Base-by-base conservation (phyloP, 805 yeast species). In the Saccharomycopsis fibuligera region DNA sequence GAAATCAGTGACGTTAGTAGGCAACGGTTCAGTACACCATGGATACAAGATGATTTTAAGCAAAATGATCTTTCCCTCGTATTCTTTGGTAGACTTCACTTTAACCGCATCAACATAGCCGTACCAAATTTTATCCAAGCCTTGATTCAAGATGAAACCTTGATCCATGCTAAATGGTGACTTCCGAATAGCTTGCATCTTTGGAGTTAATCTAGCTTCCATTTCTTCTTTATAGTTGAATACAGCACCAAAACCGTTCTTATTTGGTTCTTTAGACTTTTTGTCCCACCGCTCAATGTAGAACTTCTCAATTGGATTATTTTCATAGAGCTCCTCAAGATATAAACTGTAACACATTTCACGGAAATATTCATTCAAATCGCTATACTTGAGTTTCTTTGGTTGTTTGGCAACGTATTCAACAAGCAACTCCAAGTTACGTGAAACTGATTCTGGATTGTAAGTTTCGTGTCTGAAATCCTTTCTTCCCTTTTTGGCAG, bases 281-380 rank as follows among this genome's bases (percentile, higher is more conserved):
- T 16, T 69, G 45, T 72, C 76, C 82, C 83, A 80, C n/a, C n/a
- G n/a, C 48, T 74, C 74, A 39, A 81, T 65, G 6, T 68, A 63
- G 54, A 79, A 72, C 45, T 76, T 74, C 0, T 72, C 66, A 35
- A 72, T 62, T 44, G 76, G 71, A 6, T 70, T 68, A 16, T 69
- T 67, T 24, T 72, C 75, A 23, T 69, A 63, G 46, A 75, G 71
- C 56, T 83, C 86, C 59, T 83, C 90, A 37, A 80, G 66, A 51
- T 78, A 81, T 48, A 83, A 60, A 46, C 80, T 80, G 61, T 74
- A 75, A 47, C 83, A 73, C 68, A 80, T 75, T 54, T 78, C 81
- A 53, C 73, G 65, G 58, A 74, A 75, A 58, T 83, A 83, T 17
- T 72, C 70, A 8, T 68, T 63, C 56, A 81, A 58, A 25, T 74